Percentiles rank a stretch among this genome's conserved stretches.
These are phyloP conservation scores for Coprinellus micaceus DNA, from an alignment of 768 basidiomycete species.

Conservation along the genomic window DNA sequence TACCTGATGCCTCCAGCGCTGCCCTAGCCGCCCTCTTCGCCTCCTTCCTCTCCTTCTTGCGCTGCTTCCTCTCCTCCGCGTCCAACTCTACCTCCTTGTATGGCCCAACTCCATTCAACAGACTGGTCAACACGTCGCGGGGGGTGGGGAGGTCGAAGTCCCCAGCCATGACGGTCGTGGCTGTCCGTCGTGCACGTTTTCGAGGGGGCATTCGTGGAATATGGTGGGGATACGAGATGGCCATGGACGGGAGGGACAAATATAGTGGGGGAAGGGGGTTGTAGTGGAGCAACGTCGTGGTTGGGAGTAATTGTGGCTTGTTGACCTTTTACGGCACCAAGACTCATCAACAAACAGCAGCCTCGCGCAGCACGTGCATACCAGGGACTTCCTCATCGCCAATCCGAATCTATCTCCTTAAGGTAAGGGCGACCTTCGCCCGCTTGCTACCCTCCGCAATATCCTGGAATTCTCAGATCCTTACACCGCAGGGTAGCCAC, in stretches of 20 bases:
- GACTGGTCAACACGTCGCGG: constrained; percentile 75
- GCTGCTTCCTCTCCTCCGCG: constrained; percentile 51
- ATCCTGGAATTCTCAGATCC: background rate
- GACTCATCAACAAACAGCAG: constrained; percentile 50
- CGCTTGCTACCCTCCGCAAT: background rate
- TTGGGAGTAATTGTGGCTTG: constrained; percentile 46
- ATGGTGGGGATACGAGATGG: constrained; percentile 27
- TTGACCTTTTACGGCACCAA: constrained; percentile 45
- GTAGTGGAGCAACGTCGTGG: constrained; percentile 50
- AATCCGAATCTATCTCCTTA: constrained; percentile 40
- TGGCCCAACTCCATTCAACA: constrained; percentile 70
- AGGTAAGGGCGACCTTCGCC: background rate
- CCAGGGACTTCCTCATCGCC: constrained; percentile 36
- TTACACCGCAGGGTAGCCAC: background rate
- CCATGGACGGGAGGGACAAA: constrained; percentile 31
- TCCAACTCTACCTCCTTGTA: constrained; percentile 62
- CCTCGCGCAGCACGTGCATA: constrained; percentile 42
- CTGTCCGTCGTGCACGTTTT: constrained; percentile 55
- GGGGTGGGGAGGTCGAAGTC: constrained; percentile 63
- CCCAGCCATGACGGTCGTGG: constrained; percentile 74
- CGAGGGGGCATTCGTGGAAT: constrained; percentile 26
- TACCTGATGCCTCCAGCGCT: background rate
- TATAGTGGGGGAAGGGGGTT: constrained; percentile 35
- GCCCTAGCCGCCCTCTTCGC: constrained; percentile 39
- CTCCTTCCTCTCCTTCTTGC: constrained; percentile 53